phyloP scores from a whole-genome alignment of 371 early-diverging fungal species.

The Mucor racemosus region DNA sequence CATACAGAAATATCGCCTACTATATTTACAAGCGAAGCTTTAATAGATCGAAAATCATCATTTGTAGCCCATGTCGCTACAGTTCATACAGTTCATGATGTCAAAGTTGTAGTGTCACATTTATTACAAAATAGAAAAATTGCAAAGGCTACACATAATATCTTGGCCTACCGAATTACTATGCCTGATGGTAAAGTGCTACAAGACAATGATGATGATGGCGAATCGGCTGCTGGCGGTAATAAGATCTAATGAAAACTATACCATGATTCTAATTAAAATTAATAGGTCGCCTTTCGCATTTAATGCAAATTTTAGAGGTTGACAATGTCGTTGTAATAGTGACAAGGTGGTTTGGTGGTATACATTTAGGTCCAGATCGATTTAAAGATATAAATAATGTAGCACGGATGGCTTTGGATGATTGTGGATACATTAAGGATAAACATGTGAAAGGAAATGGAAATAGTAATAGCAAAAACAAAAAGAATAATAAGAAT shows the following conservation, averaged over 20 bases:
- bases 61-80: conserved; percentile 86
- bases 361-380: conserved; percentile 80
- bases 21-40: conserved; percentile 52
- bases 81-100: conserved; percentile 64
- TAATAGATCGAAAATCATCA: conserved; percentile 84
- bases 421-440: conserved; percentile 64
- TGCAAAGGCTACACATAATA: conserved; percentile 89
- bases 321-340: conserved; percentile 81
- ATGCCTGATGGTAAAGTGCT: conserved; percentile 57
- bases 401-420: conserved; percentile 73
- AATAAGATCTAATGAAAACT: not conserved
- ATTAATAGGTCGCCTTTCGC: conserved; percentile 64
- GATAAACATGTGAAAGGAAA: conserved; percentile 12
- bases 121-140: conserved; percentile 78
- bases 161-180: conserved; percentile 84
- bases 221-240: conserved; percentile 83
- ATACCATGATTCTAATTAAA: too few relatives aligned
- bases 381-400: conserved; percentile 94
- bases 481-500: conserved; percentile 12
- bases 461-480: conserved; percentile 12
- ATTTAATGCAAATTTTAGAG: conserved; percentile 77
- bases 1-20: conserved; percentile 29
- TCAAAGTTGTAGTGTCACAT: conserved; percentile 59
- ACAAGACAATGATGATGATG: conserved; percentile 85
- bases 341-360: conserved; percentile 93